Evolutionary conservation across 805 yeast species (phyloP), one percentile per base, ranked within the genome.

Genomic region (Saccharomycopsis sp.): DNA sequence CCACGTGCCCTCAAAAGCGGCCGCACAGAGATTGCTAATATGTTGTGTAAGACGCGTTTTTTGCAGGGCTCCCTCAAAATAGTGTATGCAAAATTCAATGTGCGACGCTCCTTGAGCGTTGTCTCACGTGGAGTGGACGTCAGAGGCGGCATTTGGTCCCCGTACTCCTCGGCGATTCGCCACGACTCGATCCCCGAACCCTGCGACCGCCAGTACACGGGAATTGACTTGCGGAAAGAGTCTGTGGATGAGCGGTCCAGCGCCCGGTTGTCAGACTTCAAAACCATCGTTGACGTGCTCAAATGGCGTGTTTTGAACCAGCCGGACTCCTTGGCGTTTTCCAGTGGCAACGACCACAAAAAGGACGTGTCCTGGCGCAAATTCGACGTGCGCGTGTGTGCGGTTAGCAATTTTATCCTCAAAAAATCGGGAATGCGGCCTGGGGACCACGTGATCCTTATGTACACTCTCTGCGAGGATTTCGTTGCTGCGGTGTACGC

Each of bases 21-120:
- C 21, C 85, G 97, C 7, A 77, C 89, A 20, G 98, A 94, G 64
- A 87, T 94, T 62, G 98, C 98, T 0, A 94, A 91, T 64, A 89
- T 84, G 87, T 79, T 84, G 65, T 90, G 88, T 71, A 89, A 85
- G 66, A 81, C 84, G 63, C 79, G 82, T 63, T 91, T 91, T 67
- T 75, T 84, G 48, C 87, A 83, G 63, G 98, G 98, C 1, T 75
- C 79, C n/a, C 72, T 94, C 21, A 77, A 81, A n/a, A 84, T 96
- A 0, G 84, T 81, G 24, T 91, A 83, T 70, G 90, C 91, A 55
- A 90, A 89, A 66, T 94, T 91, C 67, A 85, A 85, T 60, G 77
- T 87, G 23, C 73, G 80, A 29, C 79, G 79, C 53, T 81, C 91
- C 0, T 72, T 90, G 7, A 77, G 84, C 54, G 78, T 82, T 66